Evolutionary conservation across 2,329 filamentous ascomycete genomes (phyloP).

Genomic region (Arthrinium puccinioides): DNA sequence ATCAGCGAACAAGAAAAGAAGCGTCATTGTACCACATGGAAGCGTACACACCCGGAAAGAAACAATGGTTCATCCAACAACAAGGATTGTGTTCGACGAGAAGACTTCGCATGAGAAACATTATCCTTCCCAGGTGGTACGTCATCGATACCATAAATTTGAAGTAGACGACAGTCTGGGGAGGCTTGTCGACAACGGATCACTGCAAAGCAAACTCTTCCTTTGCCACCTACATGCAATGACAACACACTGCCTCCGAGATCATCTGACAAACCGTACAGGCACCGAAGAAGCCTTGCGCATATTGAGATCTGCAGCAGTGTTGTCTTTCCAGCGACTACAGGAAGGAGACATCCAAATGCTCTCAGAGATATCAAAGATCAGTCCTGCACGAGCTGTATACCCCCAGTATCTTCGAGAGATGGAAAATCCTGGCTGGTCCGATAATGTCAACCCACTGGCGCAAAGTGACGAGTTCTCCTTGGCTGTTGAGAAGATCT

Average conservation of each 20-base stretch:
- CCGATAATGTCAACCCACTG: slow-evolving; percentile 25
- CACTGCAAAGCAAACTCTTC: slow-evolving; percentile 42
- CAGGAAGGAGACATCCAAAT: slow-evolving; percentile 24
- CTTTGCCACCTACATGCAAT: slow-evolving; percentile 45
- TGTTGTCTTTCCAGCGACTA: slow-evolving; percentile 38
- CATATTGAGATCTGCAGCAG: slow-evolving; percentile 39
- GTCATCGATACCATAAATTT: slow-evolving; percentile 30
- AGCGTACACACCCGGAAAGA: no score
- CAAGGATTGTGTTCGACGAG: no score
- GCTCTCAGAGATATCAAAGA: slow-evolving; percentile 26
- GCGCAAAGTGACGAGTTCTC: slow-evolving; percentile 38
- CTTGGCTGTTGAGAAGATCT: slow-evolving; percentile 24
- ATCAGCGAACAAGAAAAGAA: slow-evolving; percentile 12
- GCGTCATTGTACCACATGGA: slow-evolving; percentile 32
- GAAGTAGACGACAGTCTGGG: slow-evolving; percentile 41
- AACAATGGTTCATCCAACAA: no score
- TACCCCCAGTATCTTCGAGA: slow-evolving; percentile 32
- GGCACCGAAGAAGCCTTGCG: slow-evolving; percentile 47
- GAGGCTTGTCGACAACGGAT: slow-evolving; percentile 40
- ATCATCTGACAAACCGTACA: slow-evolving; percentile 38
- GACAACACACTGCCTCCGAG: slow-evolving; percentile 43
- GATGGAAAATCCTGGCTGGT: slow-evolving; percentile 44
- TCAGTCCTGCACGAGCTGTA: slow-evolving; percentile 35
- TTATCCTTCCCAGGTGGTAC: slow-evolving; percentile 4
- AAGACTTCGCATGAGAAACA: no score